phyloP scores from a whole-genome alignment of 2,329 filamentous ascomycete genomes.

The Arthroderma sp. region DNA sequence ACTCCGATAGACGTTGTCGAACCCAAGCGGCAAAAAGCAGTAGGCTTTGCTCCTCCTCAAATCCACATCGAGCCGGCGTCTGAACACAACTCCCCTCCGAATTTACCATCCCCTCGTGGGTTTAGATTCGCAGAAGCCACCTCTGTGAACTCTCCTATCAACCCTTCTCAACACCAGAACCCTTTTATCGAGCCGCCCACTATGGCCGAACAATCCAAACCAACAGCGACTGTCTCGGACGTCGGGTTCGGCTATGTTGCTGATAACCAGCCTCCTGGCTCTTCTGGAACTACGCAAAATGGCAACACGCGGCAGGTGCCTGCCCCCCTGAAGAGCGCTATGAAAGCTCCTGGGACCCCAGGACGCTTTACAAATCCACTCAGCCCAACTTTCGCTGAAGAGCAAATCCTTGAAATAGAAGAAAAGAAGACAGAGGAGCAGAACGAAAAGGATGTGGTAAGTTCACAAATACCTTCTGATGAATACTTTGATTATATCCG shows the following conservation, averaged over 20 bases:
- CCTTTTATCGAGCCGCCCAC: conserved; percentile 39
- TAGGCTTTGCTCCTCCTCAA: conserved; percentile 14
- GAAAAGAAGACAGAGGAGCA: conserved; percentile 72
- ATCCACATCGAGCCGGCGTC: conserved; percentile 14
- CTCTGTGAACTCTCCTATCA: conserved; percentile 46
- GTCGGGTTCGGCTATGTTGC: conserved; percentile 86
- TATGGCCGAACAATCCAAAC: conserved; percentile 39
- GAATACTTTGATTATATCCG: not conserved
- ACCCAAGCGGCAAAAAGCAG: conserved; percentile 20
- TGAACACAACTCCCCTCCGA: conserved; percentile 17
- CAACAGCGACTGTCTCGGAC: conserved; percentile 56
- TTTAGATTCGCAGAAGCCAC: conserved; percentile 54
- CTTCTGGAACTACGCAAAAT: conserved; percentile 32
- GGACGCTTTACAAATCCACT: conserved; percentile 64
- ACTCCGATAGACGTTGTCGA: conserved; percentile 27
- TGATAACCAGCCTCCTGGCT: conserved; percentile 39
- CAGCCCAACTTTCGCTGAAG: conserved; percentile 84
- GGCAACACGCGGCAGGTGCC: conserved; percentile 44
- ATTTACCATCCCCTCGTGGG: conserved; percentile 31
- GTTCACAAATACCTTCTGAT: conserved; percentile 23
- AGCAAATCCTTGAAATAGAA: conserved; percentile 72
- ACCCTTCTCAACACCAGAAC: conserved; percentile 23
- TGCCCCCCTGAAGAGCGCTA: conserved; percentile 75
- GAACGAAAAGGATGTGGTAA: conserved; percentile 75
- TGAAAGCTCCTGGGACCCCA: conserved; percentile 75